These are phyloP conservation scores for Jatropha curcas DNA, from an alignment of 345 rosid species.

Conservation along the genomic window DNA sequence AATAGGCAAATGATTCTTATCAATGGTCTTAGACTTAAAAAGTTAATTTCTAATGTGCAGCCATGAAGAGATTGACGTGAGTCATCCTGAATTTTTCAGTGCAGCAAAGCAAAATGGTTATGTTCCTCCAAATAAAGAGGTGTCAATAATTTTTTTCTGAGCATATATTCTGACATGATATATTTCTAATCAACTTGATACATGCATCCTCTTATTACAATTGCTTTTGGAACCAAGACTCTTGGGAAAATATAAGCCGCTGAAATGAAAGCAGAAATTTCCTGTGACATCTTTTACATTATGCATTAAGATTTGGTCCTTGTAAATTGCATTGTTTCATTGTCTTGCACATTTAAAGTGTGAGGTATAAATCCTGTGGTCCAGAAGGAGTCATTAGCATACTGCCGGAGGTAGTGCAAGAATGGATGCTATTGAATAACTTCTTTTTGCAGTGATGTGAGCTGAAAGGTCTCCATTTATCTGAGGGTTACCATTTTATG, in stretches of 20 bases:
- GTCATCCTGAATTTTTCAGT: conserved; percentile 90
- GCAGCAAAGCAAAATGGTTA: conserved; percentile 91
- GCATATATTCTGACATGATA: conserved; percentile 16
- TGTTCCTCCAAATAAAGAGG: conserved; percentile 79
- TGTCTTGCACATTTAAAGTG: background rate
- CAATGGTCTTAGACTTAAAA: conserved; percentile 7
- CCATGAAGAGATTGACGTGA: conserved; percentile 90
- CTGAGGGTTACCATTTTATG: background rate
- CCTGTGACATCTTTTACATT: background rate
- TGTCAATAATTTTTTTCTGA: conserved; percentile 19
- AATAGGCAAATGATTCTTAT: conserved; percentile 27
- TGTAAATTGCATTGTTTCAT: background rate
- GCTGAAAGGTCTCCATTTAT: background rate
- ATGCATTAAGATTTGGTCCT: background rate
- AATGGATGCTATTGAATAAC: background rate
- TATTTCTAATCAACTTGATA: background rate
- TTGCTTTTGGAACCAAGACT: conserved; percentile 9
- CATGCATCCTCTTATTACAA: conserved; percentile 7
- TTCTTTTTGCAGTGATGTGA: background rate
- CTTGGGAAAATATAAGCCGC: conserved; percentile 1
- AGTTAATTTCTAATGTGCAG: conserved; percentile 46
- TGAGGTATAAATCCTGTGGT: background rate
- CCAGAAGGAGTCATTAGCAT: background rate
- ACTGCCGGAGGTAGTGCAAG: background rate
- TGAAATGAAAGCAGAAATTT: conserved; percentile 1